Percentiles rank a stretch among this genome's conserved stretches.
These are phyloP conservation scores for Orbilia brochopaga DNA, from an alignment of 2,329 filamentous ascomycete species.

Conservation along the genomic window DNA sequence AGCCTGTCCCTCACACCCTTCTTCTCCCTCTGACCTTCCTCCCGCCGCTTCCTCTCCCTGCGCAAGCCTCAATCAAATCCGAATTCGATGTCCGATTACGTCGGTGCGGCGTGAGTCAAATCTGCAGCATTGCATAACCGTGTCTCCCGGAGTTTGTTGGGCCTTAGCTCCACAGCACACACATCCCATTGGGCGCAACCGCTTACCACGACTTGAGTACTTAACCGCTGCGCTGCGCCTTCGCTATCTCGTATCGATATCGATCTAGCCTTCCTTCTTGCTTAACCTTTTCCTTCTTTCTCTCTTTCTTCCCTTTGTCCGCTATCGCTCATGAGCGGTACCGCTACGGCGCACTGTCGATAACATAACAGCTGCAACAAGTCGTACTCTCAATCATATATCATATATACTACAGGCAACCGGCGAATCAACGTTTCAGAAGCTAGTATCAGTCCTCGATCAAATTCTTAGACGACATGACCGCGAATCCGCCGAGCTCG, in stretches of 20 bases:
- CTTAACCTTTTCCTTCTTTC: not conserved
- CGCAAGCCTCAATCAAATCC: too few relatives aligned
- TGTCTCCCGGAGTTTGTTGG: not conserved
- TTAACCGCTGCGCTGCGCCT: conserved; percentile 24
- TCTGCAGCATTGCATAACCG: not conserved
- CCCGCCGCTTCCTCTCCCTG: too few relatives aligned
- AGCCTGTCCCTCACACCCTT: too few relatives aligned
- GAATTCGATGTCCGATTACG: not conserved
- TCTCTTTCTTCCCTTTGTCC: conserved; percentile 6
- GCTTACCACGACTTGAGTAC: too few relatives aligned
- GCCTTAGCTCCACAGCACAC: not conserved
- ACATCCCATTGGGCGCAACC: not conserved
- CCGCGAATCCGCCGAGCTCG: conserved; percentile 47
- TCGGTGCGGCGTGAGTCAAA: not conserved
- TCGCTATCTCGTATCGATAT: not conserved
- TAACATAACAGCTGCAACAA: conserved; percentile 10
- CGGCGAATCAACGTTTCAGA: conserved; percentile 21
- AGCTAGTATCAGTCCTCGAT: not conserved
- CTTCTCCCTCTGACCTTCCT: not conserved
- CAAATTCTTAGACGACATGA: conserved; percentile 41
- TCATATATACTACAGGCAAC: too few relatives aligned
- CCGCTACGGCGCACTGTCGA: conserved; percentile 6
- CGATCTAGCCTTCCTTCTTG: not conserved
- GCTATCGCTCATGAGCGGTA: not conserved
- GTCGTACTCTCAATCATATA: too few relatives aligned